Percentiles rank a stretch among this genome's conserved stretches.
Conservation (phyloP, 1,139 yeast species). For the Petasospora fabianii region DNA sequence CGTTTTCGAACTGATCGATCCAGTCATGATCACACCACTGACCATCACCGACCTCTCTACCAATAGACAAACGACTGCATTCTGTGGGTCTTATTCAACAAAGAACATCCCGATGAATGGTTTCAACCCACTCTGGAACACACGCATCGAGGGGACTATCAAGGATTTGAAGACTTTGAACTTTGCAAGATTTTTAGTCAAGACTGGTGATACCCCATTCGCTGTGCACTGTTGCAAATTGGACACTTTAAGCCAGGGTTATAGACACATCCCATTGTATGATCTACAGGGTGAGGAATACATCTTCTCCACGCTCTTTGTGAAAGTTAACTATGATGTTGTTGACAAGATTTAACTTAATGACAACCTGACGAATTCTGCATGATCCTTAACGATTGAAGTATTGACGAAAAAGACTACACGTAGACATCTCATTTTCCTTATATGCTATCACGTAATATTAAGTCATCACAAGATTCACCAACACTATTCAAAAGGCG, state of each 20-base stretch:
- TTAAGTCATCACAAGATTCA: neutral
- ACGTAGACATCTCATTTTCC: neutral
- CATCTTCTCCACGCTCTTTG: slow-evolving; percentile 72
- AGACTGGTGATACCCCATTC: slow-evolving; percentile 40
- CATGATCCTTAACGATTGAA: too few species aligned
- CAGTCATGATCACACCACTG: slow-evolving; percentile 15
- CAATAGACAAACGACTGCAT: slow-evolving; percentile 1
- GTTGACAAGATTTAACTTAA: slow-evolving; percentile 4
- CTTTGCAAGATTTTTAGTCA: slow-evolving; percentile 50
- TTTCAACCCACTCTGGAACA: slow-evolving; percentile 82
- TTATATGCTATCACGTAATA: too few species aligned
- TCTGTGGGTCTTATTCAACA: slow-evolving; percentile 19
- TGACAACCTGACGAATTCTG: too few species aligned
- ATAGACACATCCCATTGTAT: slow-evolving; percentile 71
- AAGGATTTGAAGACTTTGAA: slow-evolving; percentile 40
- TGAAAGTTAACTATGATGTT: slow-evolving; percentile 40
- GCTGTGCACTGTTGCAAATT: slow-evolving; percentile 59
- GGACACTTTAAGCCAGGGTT: slow-evolving; percentile 64
- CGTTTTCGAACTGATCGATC: slow-evolving; percentile 22
- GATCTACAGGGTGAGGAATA: slow-evolving; percentile 80
- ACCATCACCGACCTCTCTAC: slow-evolving; percentile 17
- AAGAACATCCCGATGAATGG: slow-evolving; percentile 50
- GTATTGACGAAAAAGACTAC: too few species aligned
- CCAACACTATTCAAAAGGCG: slow-evolving; percentile 15
- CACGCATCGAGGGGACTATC: slow-evolving; percentile 43